These are phyloP conservation scores for Fusarium sp. DNA, from an alignment of 2,329 filamentous ascomycete genomes.

Conservation along the genomic window DNA sequence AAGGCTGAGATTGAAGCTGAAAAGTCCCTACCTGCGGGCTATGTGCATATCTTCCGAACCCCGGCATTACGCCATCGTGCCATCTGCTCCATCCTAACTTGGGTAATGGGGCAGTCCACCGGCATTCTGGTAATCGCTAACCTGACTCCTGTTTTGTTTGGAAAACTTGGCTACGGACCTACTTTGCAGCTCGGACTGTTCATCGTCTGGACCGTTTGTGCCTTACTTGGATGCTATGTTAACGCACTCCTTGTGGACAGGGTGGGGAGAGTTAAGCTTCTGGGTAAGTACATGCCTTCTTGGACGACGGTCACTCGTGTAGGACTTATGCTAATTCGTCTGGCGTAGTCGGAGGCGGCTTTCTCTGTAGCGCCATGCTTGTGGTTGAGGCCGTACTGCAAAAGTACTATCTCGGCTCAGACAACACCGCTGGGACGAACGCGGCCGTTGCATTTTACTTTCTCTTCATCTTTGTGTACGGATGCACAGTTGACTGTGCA, in stretches of 20 bases:
- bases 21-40: not conserved
- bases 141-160: not conserved
- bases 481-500: not conserved
- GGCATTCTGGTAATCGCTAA: not conserved
- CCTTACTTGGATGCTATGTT: not conserved
- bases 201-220: not conserved
- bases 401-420: not conserved
- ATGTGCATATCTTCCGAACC: not conserved
- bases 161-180: not conserved
- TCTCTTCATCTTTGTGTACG: not conserved
- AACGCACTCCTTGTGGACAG: not conserved
- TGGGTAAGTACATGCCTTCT: not conserved
- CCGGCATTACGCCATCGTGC: not conserved
- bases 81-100: not conserved
- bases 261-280: not conserved
- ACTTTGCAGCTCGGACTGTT: not conserved
- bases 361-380: not conserved
- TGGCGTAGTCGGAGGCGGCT: not conserved
- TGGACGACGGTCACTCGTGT: not conserved
- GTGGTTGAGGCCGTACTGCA: not conserved
- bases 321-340: not conserved
- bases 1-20: not conserved
- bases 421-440: not conserved
- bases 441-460: not conserved
- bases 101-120: not conserved